A percentile compares a stretch with the other conserved stretches of the same genome.
Conservation (phyloP, 495 filamentous ascomycete genomes). For the Penicillium dipodomyicola region DNA sequence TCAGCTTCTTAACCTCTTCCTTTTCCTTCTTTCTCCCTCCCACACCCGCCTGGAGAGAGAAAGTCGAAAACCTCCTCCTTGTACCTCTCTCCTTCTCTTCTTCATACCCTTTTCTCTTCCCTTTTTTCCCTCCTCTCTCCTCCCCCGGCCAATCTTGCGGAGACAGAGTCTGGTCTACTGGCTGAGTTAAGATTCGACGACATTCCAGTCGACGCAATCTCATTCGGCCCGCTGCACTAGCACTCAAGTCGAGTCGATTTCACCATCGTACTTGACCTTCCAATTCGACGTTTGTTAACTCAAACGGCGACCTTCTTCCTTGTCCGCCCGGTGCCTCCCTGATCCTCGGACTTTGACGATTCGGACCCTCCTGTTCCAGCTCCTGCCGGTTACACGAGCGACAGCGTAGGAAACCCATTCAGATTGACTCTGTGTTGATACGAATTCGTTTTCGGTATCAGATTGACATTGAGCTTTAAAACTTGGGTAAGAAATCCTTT, state of each 20-base stretch:
- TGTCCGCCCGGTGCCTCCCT: constrained; percentile 36
- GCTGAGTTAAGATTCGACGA: constrained; percentile 11
- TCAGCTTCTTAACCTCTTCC: constrained; percentile 35
- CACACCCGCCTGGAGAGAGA: constrained; percentile 54
- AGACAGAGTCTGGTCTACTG: constrained; percentile 43
- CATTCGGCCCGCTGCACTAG: constrained; percentile 32
- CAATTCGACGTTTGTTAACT: constrained; percentile 49
- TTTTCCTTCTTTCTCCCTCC: constrained; percentile 43
- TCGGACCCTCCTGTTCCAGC: constrained; percentile 42
- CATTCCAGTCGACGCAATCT: constrained; percentile 35
- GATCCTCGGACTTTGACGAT: constrained; percentile 37
- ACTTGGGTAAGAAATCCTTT: constrained; percentile 33
- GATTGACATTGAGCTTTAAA: constrained; percentile 33
- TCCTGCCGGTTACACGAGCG: constrained; percentile 51
- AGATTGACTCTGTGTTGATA: constrained; percentile 28
- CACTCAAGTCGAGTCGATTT: constrained; percentile 50
- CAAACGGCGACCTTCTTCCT: constrained; percentile 43
- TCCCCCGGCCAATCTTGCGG: constrained; percentile 51
- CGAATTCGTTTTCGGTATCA: constrained; percentile 21
- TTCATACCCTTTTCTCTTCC: constrained; percentile 50
- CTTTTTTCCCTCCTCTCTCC: constrained; percentile 49
- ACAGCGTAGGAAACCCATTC: constrained; percentile 36
- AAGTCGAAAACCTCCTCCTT: constrained; percentile 36
- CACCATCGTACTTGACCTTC: constrained; percentile 43
- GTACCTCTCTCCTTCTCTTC: constrained; percentile 38